A percentile compares a stretch with the other conserved stretches of the same genome.
Conservation (phyloP, 768 basidiomycete species). For the Kwoniella bestiolae region DNA sequence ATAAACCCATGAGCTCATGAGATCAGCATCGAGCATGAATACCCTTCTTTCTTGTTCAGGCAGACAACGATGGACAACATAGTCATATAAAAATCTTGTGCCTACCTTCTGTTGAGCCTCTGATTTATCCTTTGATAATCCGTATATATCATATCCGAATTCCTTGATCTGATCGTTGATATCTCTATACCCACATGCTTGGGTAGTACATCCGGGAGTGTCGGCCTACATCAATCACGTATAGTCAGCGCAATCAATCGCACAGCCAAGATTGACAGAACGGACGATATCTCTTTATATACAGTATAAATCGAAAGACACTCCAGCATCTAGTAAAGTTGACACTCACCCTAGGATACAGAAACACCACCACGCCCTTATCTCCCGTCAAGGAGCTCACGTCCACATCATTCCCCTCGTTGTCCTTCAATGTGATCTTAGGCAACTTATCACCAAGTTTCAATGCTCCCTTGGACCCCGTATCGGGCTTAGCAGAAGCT, state of each 20-base stretch:
- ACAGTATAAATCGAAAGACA: not conserved
- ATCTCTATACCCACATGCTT: constrained; percentile 92
- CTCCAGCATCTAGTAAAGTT: not conserved
- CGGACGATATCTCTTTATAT: too few relatives aligned
- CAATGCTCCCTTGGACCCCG: constrained; percentile 57
- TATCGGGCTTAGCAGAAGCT: constrained; percentile 42
- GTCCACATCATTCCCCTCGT: constrained; percentile 78
- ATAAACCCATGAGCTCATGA: constrained; percentile 26
- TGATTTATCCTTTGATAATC: constrained; percentile 62
- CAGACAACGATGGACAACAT: not conserved
- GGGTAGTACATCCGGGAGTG: constrained; percentile 76
- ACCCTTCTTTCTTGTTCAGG: constrained; percentile 19
- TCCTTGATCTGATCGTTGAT: constrained; percentile 74
- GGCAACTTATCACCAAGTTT: constrained; percentile 78
- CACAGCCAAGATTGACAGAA: too few relatives aligned
- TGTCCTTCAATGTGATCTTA: constrained; percentile 75
- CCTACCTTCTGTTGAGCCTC: constrained; percentile 80
- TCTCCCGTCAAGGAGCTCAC: constrained; percentile 65
- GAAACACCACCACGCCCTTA: constrained; percentile 73
- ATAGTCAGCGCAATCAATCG: too few relatives aligned
- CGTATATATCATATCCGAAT: constrained; percentile 75
- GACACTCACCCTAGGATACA: constrained; percentile 55
- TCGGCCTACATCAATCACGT: constrained; percentile 28
- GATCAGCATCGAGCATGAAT: too few relatives aligned
- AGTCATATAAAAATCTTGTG: not conserved